Evolutionary conservation across 192 early-diverging fungal species (phyloP).

Genomic region (Coemansia sp.): DNA sequence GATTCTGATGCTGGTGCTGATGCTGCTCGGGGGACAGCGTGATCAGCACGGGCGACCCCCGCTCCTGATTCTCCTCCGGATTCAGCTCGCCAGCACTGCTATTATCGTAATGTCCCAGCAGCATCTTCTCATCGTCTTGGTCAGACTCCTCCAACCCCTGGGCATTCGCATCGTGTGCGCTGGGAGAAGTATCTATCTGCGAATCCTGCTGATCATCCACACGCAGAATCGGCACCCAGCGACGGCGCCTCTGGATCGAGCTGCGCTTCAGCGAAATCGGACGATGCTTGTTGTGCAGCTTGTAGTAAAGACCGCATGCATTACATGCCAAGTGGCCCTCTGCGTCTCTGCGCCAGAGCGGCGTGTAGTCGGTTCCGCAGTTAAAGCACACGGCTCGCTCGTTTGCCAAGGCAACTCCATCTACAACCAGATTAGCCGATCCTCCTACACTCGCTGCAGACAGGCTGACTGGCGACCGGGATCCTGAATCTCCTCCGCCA

Average conservation of each 20-base stretch:
- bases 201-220: neutral
- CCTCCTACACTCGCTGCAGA: neutral
- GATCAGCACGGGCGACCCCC: too few species aligned
- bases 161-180: too few species aligned
- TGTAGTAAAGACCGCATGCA: constrained; percentile 92
- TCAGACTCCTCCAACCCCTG: too few species aligned
- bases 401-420: neutral
- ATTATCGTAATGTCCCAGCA: neutral
- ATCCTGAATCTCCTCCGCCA: neutral
- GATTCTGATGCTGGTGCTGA: too few species aligned
- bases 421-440: neutral
- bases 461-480: neutral
- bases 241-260: constrained; percentile 71
- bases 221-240: constrained; percentile 36
- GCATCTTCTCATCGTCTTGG: neutral
- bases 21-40: too few species aligned
- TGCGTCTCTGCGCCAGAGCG: constrained; percentile 77
- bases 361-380: constrained; percentile 73
- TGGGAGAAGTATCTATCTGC: neutral
- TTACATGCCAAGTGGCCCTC: constrained; percentile 82
- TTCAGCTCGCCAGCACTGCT: neutral
- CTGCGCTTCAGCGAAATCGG: constrained; percentile 79
- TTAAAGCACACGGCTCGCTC: constrained; percentile 62
- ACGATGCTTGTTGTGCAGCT: constrained; percentile 75
- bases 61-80: too few species aligned